phyloP scores from a whole-genome alignment of 306 rosid genomes.

The Lathyrus tuberosus region DNA sequence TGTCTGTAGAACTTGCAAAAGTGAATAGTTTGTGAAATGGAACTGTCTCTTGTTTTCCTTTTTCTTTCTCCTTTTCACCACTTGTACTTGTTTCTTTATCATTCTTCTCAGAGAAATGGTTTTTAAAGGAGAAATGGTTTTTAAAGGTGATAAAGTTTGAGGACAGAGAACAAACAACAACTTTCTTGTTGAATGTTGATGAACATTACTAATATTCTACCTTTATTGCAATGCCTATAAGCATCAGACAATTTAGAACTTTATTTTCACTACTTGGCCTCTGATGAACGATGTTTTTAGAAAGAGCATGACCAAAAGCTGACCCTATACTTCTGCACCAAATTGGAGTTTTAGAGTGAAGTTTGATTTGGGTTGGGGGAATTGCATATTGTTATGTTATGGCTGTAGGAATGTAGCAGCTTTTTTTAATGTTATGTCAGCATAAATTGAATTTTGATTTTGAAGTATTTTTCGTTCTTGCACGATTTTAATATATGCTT shows the following conservation, averaged over 20 bases:
- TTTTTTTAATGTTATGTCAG: constrained; percentile 25
- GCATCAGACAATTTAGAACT: constrained; percentile 10
- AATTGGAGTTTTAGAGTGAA: constrained; percentile 18
- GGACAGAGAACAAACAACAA: constrained; percentile 30
- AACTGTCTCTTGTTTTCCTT: constrained; percentile 54
- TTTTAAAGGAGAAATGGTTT: too few relatives aligned
- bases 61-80: constrained; percentile 40
- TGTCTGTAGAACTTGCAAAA: constrained; percentile 74
- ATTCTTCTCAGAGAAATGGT: constrained; percentile 42
- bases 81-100: constrained; percentile 38
- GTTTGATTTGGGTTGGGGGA: constrained; percentile 18
- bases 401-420: background rate
- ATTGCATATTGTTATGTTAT: constrained; percentile 5
- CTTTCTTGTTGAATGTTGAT: constrained; percentile 14
- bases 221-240: constrained; percentile 30
- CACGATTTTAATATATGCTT: constrained; percentile 29
- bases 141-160: too few relatives aligned
- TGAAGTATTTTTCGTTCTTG: background rate
- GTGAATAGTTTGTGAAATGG: constrained; percentile 70
- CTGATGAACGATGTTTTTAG: constrained; percentile 18
- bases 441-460: constrained; percentile 19
- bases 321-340: constrained; percentile 29
- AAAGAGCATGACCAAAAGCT: constrained; percentile 32
- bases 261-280: constrained; percentile 34
- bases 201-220: background rate